Percentiles rank a stretch among this genome's conserved stretches.
Conservation (phyloP, 78 protist genomes). For the Polysphondylium violaceum region DNA sequence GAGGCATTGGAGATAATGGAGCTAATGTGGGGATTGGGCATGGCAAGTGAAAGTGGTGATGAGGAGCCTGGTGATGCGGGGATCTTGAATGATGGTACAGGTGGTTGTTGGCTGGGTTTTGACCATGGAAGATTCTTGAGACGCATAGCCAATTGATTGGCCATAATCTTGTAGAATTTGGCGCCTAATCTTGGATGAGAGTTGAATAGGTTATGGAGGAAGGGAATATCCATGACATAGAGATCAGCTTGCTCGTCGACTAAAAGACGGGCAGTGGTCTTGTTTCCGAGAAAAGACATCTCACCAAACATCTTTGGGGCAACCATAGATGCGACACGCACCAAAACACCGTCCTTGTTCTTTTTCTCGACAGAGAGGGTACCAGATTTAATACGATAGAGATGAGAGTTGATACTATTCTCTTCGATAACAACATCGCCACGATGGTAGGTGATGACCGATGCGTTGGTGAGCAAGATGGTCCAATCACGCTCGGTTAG, state of each 20-base stretch:
- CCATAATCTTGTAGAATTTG: conserved; percentile 76
- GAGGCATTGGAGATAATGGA: background rate
- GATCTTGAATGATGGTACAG: background rate
- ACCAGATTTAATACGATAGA: conserved; percentile 80
- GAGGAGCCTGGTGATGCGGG: background rate
- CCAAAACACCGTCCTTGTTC: conserved; percentile 30
- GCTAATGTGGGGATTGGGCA: background rate
- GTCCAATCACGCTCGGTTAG: conserved; percentile 84
- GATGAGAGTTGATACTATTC: conserved; percentile 64
- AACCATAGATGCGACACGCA: conserved; percentile 56
- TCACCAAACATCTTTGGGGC: conserved; percentile 85
- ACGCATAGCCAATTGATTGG: conserved; percentile 68
- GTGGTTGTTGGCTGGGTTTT: conserved; percentile 22
- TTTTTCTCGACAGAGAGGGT: conserved; percentile 69
- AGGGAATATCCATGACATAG: conserved; percentile 81
- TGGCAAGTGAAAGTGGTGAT: background rate
- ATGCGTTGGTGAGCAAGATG: conserved; percentile 71
- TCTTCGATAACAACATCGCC: conserved; percentile 85
- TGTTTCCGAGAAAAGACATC: conserved; percentile 84
- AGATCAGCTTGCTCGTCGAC: conserved; percentile 78
- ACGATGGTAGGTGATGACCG: conserved; percentile 72
- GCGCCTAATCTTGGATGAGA: conserved; percentile 77
- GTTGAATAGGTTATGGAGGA: conserved; percentile 56
- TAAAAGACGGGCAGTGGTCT: conserved; percentile 76
- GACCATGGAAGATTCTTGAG: conserved; percentile 69